phyloP scores from a whole-genome alignment of 2,329 filamentous ascomycete species.

The Colletotrichum lupini region DNA sequence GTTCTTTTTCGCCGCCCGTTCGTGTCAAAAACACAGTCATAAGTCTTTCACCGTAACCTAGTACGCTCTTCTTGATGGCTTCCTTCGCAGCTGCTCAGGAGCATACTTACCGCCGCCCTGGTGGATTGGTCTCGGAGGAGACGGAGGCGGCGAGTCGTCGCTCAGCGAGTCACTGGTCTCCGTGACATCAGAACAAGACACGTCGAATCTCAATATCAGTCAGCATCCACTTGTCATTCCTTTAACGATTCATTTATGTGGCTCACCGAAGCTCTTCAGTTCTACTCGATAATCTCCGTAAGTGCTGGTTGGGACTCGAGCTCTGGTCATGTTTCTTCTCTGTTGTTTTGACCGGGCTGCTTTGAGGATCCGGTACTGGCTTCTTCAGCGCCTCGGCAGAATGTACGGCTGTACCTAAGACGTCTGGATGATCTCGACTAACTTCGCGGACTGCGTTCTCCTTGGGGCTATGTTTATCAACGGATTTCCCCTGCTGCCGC shows the following conservation, averaged over 20 bases:
- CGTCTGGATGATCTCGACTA: background rate
- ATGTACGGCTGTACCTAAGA: background rate
- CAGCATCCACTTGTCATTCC: background rate
- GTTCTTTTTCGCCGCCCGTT: background rate
- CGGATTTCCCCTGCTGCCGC: background rate
- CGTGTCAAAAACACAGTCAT: too few species aligned
- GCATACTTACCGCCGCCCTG: conserved; percentile 32
- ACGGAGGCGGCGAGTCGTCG: conserved; percentile 16
- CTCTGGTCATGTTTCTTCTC: background rate
- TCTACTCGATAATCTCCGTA: background rate
- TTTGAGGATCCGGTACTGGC: background rate
- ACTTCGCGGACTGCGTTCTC: background rate
- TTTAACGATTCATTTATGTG: background rate
- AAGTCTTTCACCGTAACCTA: background rate
- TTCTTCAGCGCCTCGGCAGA: background rate
- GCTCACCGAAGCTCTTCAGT: conserved; percentile 3
- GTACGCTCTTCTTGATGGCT: background rate
- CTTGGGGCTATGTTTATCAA: background rate
- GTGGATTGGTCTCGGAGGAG: conserved; percentile 30
- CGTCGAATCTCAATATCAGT: background rate
- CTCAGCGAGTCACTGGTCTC: background rate
- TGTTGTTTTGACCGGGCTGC: background rate
- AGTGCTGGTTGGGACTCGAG: background rate
- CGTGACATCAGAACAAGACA: background rate
- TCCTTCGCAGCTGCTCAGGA: conserved; percentile 11